Evolutionary conservation across 2,329 filamentous ascomycete species (phyloP).

Genomic region (Trichophyton equinum): DNA sequence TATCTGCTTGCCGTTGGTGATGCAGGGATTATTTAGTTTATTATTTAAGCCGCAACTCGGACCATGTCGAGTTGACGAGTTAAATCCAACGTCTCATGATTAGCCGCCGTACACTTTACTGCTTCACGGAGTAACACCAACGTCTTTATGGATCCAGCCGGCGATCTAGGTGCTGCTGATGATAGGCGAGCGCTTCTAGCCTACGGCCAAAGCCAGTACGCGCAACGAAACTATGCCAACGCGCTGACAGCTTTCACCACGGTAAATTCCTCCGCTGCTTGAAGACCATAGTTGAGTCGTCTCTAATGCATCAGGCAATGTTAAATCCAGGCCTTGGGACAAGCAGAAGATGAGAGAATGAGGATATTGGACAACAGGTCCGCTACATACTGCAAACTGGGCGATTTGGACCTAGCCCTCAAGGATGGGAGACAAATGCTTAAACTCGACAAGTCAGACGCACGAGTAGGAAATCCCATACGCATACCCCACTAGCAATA

Average conservation of each 20-base stretch:
- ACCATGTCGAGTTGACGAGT: too few relatives aligned
- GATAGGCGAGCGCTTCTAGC: conserved; percentile 20
- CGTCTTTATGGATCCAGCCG: background rate
- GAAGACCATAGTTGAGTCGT: background rate
- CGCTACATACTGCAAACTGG: conserved; percentile 43
- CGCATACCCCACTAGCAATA: background rate
- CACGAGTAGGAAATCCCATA: conserved; percentile 29
- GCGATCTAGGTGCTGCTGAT: background rate
- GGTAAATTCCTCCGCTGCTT: conserved; percentile 18
- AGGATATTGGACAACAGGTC: conserved; percentile 43
- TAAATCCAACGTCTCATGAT: too few relatives aligned
- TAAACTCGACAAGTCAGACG: conserved; percentile 36
- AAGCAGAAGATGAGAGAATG: conserved; percentile 23
- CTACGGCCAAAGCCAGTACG: conserved; percentile 34
- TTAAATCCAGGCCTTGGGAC: conserved; percentile 25
- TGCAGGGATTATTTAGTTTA: too few relatives aligned
- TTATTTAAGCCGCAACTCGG: too few relatives aligned
- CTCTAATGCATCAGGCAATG: background rate
- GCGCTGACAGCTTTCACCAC: conserved; percentile 33
- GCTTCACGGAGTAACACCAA: too few relatives aligned
- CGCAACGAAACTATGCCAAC: conserved; percentile 30
- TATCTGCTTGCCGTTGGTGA: too few relatives aligned
- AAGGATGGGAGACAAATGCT: conserved; percentile 48
- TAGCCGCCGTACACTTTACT: too few relatives aligned
- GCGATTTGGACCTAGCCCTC: conserved; percentile 39